Conservation (phyloP, 805 yeast species). For the Cyberlindnera saturnus region DNA sequence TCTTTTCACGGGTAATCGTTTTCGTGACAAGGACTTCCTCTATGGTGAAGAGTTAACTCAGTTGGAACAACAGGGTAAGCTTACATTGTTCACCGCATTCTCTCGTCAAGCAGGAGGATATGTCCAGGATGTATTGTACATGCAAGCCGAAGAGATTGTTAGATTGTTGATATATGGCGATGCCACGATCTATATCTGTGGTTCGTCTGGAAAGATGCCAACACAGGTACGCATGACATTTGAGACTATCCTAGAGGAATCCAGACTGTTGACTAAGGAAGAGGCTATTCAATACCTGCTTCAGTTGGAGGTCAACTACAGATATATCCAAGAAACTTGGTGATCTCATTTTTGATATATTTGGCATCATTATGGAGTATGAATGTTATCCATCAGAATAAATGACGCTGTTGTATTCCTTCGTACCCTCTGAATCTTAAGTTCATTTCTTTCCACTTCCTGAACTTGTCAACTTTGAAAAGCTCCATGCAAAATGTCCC, state of each 20-base stretch:
- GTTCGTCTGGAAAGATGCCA: slow-evolving; percentile 94
- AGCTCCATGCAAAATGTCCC: slow-evolving; percentile 7
- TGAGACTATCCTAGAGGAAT: slow-evolving; percentile 49
- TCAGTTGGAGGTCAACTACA: slow-evolving; percentile 53
- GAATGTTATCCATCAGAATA: neutral
- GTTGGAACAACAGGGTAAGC: slow-evolving; percentile 27
- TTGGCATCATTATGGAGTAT: neutral
- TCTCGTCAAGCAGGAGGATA: slow-evolving; percentile 56
- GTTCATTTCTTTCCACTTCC: no score
- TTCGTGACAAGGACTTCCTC: slow-evolving; percentile 57
- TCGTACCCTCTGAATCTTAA: no score
- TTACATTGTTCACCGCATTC: slow-evolving; percentile 40
- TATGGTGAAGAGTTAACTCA: slow-evolving; percentile 51
- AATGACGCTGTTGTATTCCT: no score
- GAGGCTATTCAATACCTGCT: slow-evolving; percentile 46
- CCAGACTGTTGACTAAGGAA: slow-evolving; percentile 34
- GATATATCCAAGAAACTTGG: slow-evolving; percentile 91
- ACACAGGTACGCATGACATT: slow-evolving; percentile 78
- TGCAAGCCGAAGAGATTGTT: slow-evolving; percentile 41
- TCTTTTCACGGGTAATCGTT: slow-evolving; percentile 74
- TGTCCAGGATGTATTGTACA: slow-evolving; percentile 70
- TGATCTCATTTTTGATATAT: slow-evolving; percentile 23
- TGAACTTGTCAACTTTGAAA: slow-evolving; percentile 1
- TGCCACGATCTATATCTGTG: slow-evolving; percentile 80
- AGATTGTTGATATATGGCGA: slow-evolving; percentile 45